phyloP scores from a whole-genome alignment of 192 early-diverging fungal species.

The Chytriomyces sp. region DNA sequence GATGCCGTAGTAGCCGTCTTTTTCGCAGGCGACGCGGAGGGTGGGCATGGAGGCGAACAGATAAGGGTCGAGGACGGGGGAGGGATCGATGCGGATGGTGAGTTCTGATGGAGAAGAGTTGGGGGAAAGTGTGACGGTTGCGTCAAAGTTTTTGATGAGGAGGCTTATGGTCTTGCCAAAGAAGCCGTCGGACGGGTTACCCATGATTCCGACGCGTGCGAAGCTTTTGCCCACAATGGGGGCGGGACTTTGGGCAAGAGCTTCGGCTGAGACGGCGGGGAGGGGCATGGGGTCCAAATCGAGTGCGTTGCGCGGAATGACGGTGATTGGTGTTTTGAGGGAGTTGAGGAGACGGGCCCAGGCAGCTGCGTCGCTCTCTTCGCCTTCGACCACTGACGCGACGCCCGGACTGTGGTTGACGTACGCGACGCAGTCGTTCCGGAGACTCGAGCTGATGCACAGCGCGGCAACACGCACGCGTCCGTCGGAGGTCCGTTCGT shows the following conservation, averaged over 20 bases:
- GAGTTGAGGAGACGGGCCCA: background rate
- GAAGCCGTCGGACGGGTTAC: constrained; percentile 69
- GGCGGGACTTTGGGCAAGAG: constrained; percentile 1
- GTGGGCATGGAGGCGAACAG: constrained; percentile 40
- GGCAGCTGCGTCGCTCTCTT: background rate
- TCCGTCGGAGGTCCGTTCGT: background rate
- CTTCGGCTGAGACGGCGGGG: background rate
- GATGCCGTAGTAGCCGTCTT: constrained; percentile 59
- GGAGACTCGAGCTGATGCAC: background rate
- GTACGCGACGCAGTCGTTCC: background rate
- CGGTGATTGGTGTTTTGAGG: background rate
- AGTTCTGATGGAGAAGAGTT: constrained; percentile 40
- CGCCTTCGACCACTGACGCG: background rate
- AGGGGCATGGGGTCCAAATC: background rate
- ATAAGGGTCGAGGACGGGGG: constrained; percentile 39
- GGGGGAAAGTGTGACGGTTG: constrained; percentile 52
- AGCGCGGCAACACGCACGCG: background rate
- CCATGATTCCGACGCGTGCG: constrained; percentile 66
- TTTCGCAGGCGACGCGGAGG: constrained; percentile 30
- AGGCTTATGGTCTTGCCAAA: constrained; percentile 66
- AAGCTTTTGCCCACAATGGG: constrained; percentile 42
- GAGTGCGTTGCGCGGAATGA: background rate
- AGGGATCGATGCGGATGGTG: constrained; percentile 45
- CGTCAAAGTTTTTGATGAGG: constrained; percentile 64
- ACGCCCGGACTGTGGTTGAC: background rate